Percentiles rank a stretch among this genome's conserved stretches.
phyloP scores from a whole-genome alignment of 2,329 filamentous ascomycete species.

The Fonsecaea monophora region DNA sequence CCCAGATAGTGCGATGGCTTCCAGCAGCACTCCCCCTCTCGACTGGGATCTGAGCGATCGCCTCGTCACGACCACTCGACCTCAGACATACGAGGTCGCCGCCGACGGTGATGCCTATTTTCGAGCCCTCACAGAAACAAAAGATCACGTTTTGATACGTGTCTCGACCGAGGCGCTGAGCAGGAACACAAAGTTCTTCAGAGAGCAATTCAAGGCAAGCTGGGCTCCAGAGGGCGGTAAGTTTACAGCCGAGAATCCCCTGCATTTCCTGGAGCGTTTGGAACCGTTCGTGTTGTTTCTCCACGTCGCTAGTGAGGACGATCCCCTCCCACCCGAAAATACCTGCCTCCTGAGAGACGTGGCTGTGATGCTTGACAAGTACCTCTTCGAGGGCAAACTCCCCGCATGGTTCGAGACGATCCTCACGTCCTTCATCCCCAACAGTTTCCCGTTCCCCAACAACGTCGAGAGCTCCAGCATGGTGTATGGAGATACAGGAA shows the following conservation, averaged over 20 bases:
- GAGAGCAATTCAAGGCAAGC: background rate
- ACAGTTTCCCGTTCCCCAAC: background rate
- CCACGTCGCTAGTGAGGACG: constrained; percentile 3
- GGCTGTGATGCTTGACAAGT: constrained; percentile 2
- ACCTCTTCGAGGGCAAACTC: constrained; percentile 11
- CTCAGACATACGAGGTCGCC: constrained; percentile 1
- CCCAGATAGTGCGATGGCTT: background rate
- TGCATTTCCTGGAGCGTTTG: background rate
- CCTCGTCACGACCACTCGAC: background rate
- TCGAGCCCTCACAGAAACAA: background rate
- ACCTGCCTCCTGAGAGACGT: background rate
- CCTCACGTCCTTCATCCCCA: background rate
- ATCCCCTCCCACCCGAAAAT: too few species aligned
- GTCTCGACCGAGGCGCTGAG: constrained; percentile 3
- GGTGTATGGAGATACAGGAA: background rate
- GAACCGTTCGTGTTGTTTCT: background rate
- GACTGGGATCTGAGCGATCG: background rate
- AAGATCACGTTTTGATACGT: background rate
- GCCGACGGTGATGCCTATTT: constrained; percentile 4
- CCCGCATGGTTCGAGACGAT: background rate
- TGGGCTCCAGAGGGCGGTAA: background rate
- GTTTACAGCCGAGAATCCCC: constrained; percentile 4
- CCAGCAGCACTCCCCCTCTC: background rate
- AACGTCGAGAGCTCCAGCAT: background rate
- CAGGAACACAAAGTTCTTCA: background rate